Evolutionary conservation across 2,329 filamentous ascomycete genomes (phyloP).

Genomic region (Aureobasidium melanogenum): DNA sequence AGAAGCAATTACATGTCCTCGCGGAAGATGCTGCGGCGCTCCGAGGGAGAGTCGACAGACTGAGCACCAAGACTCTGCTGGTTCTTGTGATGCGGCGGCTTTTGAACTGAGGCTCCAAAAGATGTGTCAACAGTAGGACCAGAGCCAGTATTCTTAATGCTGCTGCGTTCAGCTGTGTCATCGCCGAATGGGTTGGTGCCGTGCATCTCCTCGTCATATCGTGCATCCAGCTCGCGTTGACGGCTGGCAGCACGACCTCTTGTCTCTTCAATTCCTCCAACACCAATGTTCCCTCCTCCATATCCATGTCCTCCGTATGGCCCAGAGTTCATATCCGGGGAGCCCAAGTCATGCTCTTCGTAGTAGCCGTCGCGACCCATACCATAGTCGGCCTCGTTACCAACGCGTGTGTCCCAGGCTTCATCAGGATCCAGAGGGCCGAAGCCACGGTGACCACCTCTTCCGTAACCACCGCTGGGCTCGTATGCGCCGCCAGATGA

Average conservation of each 20-base stretch:
- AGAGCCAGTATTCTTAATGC: constrained; percentile 65
- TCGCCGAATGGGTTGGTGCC: constrained; percentile 63
- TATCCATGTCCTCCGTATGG: constrained; percentile 32
- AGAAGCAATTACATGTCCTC: constrained; percentile 51
- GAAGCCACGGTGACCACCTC: constrained; percentile 44
- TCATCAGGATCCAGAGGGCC: constrained; percentile 71
- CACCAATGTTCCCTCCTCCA: constrained; percentile 21
- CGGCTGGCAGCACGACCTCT: constrained; percentile 40
- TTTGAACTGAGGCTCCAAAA: constrained; percentile 18
- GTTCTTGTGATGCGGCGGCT: constrained; percentile 32
- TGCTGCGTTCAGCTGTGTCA: constrained; percentile 49
- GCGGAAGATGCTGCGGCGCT: constrained; percentile 60
- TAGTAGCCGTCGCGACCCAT: constrained; percentile 46
- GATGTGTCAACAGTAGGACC: constrained; percentile 52
- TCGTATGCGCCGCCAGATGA: constrained; percentile 48
- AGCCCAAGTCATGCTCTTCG: constrained; percentile 67
- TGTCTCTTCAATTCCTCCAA: constrained; percentile 23
- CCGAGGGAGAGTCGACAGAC: constrained; percentile 51
- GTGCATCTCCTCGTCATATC: constrained; percentile 39
- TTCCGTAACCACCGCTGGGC: constrained; percentile 24
- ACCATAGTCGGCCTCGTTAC: constrained; percentile 56
- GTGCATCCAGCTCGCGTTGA: constrained; percentile 36
- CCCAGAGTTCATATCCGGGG: constrained; percentile 34
- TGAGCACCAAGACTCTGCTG: constrained; percentile 24
- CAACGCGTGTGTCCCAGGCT: constrained; percentile 75